Conservation (phyloP, 2,329 filamentous ascomycete species). For the Botrytis pseudocinerea region DNA sequence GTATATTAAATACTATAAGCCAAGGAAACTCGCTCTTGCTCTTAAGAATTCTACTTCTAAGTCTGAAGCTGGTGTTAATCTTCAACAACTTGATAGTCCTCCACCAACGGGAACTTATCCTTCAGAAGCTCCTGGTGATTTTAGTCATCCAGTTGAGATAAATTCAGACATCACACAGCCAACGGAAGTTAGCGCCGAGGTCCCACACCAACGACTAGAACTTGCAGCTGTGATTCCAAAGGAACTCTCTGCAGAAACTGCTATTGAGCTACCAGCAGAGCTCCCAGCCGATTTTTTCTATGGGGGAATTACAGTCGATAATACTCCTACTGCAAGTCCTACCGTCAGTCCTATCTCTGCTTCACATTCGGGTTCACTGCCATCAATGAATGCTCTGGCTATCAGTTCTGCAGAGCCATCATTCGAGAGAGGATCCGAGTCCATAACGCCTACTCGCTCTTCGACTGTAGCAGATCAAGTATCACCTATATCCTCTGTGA, state of each 20-base stretch:
- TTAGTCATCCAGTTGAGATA: slow-evolving; percentile 40
- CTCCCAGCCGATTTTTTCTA: background rate
- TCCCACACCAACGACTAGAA: slow-evolving; percentile 34
- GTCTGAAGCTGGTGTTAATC: background rate
- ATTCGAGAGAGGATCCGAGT: background rate
- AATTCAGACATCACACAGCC: slow-evolving; percentile 52
- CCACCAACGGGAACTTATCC: slow-evolving; percentile 50
- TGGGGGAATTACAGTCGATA: too few relatives aligned
- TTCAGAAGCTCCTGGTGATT: slow-evolving; percentile 43
- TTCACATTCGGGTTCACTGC: background rate
- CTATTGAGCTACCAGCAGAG: background rate
- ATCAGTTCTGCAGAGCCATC: background rate
- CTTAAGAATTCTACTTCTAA: background rate
- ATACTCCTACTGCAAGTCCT: background rate
- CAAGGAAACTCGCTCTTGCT: background rate
- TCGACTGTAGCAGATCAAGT: background rate
- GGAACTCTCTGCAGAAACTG: background rate
- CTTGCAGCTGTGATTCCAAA: slow-evolving; percentile 32
- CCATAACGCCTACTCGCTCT: background rate
- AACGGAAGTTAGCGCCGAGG: slow-evolving; percentile 35
- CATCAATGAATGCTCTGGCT: background rate
- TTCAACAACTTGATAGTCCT: slow-evolving; percentile 38
- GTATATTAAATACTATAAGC: background rate
- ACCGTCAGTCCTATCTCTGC: background rate
- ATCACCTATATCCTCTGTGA: background rate